Evolutionary conservation across 805 yeast genomes (phyloP).

Genomic region (Sugiyamaella qingdaonensis): DNA sequence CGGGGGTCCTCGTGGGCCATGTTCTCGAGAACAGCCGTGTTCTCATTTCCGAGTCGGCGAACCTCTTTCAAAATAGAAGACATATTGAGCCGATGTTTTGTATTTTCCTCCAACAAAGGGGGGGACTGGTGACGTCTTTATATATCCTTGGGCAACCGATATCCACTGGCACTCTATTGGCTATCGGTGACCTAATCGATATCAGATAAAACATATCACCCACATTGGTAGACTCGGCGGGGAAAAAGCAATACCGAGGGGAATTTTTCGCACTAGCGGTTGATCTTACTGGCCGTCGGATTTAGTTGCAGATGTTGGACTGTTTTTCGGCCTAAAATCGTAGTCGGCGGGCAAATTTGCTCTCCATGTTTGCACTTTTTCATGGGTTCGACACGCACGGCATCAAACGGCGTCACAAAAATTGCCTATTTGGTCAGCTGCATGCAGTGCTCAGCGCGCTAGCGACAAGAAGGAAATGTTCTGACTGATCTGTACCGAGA

Average conservation of each 20-base stretch:
- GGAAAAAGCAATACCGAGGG: too few relatives aligned
- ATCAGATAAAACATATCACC: not conserved
- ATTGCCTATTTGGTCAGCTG: not conserved
- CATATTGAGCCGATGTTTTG: not conserved
- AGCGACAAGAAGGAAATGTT: not conserved
- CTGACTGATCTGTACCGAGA: not conserved
- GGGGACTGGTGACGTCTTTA: too few relatives aligned
- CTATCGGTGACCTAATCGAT: not conserved
- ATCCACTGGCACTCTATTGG: not conserved
- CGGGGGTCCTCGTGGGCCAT: conserved; percentile 11
- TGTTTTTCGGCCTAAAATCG: not conserved
- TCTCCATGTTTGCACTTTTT: not conserved
- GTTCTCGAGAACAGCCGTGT: conserved; percentile 9
- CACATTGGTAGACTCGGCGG: too few relatives aligned
- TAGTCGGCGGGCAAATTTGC: not conserved
- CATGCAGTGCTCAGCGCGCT: not conserved
- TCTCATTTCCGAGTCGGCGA: conserved; percentile 3
- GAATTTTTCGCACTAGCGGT: not conserved
- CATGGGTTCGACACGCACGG: not conserved
- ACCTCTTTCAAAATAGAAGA: not conserved
- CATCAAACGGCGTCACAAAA: not conserved
- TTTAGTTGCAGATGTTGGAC: not conserved
- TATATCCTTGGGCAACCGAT: too few relatives aligned
- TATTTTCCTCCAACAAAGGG: too few relatives aligned
- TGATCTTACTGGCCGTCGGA: not conserved